phyloP scores from a whole-genome alignment of 768 basidiomycete species.

The Lactifluus pinguis region DNA sequence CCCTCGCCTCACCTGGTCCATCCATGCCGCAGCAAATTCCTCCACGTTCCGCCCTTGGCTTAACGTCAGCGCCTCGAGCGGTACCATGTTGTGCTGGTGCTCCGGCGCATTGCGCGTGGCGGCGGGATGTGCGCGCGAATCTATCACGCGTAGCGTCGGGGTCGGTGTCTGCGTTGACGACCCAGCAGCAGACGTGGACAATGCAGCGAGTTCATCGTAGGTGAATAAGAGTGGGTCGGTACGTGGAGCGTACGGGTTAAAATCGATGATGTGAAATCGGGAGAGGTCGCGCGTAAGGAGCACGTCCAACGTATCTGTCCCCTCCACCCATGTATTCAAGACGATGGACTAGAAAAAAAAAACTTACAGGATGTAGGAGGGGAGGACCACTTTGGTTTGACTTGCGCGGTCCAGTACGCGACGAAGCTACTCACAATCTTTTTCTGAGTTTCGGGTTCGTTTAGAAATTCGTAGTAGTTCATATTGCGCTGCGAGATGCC shows the following conservation, averaged over 20 bases:
- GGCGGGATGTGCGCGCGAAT: conserved; percentile 64
- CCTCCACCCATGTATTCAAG: not conserved
- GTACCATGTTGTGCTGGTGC: conserved; percentile 84
- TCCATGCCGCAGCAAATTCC: conserved; percentile 64
- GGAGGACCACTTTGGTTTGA: conserved; percentile 50
- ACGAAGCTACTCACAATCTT: conserved; percentile 45
- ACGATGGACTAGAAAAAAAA: no score
- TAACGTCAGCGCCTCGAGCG: conserved; percentile 76
- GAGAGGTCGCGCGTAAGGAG: conserved; percentile 75
- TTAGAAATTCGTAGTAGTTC: conserved; percentile 84
- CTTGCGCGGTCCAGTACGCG: conserved; percentile 59
- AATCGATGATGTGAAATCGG: conserved; percentile 78
- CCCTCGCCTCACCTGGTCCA: conserved; percentile 38
- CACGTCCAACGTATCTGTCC: conserved; percentile 83
- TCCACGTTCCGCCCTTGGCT: conserved; percentile 63
- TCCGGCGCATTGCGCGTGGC: conserved; percentile 59
- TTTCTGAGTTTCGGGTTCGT: conserved; percentile 43
- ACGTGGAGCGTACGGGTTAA: conserved; percentile 77
- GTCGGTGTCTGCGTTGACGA: conserved; percentile 11
- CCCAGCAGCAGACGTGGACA: conserved; percentile 18
- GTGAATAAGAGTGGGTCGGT: conserved; percentile 87
- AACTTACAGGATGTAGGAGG: conserved; percentile 57
- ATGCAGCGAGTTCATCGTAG: conserved; percentile 60
- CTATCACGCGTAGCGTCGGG: conserved; percentile 53
- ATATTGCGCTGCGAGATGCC: conserved; percentile 82